phyloP scores from a whole-genome alignment of 805 yeast genomes.

The Metschnikowia proteae region DNA sequence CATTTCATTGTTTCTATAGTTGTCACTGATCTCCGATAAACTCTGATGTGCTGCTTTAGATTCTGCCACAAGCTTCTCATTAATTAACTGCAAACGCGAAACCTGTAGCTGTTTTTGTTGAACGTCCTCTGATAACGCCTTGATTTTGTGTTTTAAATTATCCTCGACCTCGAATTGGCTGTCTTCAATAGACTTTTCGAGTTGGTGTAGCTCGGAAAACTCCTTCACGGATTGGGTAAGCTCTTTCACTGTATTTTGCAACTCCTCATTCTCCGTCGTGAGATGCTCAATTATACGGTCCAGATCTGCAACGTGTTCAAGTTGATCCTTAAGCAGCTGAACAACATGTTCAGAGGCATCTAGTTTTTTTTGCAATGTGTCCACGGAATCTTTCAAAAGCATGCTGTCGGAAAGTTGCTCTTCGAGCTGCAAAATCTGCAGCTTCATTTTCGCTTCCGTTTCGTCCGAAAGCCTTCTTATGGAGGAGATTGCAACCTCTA shows the following conservation, averaged over 20 bases:
- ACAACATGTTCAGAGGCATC: slow-evolving; percentile 23
- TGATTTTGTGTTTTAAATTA: slow-evolving; percentile 2
- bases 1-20: not conserved
- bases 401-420: not conserved
- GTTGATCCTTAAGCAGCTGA: slow-evolving; percentile 25
- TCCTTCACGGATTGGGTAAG: slow-evolving; percentile 41
- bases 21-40: not conserved
- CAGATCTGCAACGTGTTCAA: slow-evolving; percentile 35
- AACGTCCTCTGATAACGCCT: not conserved
- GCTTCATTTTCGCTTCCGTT: slow-evolving; percentile 18
- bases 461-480: slow-evolving; percentile 23
- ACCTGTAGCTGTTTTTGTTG: not conserved
- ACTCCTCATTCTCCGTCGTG: slow-evolving; percentile 33
- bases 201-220: slow-evolving; percentile 45
- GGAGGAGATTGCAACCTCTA: slow-evolving; percentile 41
- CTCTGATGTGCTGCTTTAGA: not conserved
- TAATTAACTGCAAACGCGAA: not conserved
- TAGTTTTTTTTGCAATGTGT: slow-evolving; percentile 12
- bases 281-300: slow-evolving; percentile 33
- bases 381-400: slow-evolving; percentile 1
- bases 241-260: slow-evolving; percentile 28
- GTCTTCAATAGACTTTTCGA: slow-evolving; percentile 50
- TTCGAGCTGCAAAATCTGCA: slow-evolving; percentile 3
- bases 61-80: not conserved
- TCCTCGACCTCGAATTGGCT: slow-evolving; percentile 40